Evolutionary conservation across 768 basidiomycete species (phyloP).

Genomic region (Termitomyces sp.): DNA sequence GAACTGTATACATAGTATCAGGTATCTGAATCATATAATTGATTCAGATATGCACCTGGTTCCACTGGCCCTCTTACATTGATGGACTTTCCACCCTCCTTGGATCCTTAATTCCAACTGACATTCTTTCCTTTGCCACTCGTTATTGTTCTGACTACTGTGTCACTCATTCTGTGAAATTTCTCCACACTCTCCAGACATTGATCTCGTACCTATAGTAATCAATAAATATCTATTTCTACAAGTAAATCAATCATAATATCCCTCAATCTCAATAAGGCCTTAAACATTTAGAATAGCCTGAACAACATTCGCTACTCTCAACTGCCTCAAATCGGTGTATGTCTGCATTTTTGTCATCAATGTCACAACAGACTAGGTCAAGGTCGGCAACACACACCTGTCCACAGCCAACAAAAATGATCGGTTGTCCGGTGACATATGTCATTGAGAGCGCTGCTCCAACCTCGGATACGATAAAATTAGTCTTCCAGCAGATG

Average conservation of each 20-base stretch:
- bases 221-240: background rate
- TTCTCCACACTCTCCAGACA: background rate
- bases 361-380: background rate
- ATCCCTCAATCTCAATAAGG: background rate
- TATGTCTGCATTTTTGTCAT: constrained; percentile 61
- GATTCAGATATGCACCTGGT: too few species aligned
- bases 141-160: background rate
- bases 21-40: too few species aligned
- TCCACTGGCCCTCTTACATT: background rate
- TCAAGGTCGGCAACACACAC: constrained; percentile 34
- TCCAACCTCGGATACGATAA: constrained; percentile 61
- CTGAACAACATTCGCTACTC: constrained; percentile 89
- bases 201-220: background rate
- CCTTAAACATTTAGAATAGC: constrained; percentile 77
- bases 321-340: constrained; percentile 87
- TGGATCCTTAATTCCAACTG: background rate
- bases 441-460: constrained; percentile 99
- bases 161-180: background rate
- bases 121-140: background rate
- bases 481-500: background rate
- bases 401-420: constrained; percentile 98
- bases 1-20: too few species aligned
- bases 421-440: constrained; percentile 96
- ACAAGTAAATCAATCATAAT: background rate
- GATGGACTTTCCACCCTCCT: background rate